Conservation (phyloP, 257 asterid genomes). For the Salvia rosmarinus region DNA sequence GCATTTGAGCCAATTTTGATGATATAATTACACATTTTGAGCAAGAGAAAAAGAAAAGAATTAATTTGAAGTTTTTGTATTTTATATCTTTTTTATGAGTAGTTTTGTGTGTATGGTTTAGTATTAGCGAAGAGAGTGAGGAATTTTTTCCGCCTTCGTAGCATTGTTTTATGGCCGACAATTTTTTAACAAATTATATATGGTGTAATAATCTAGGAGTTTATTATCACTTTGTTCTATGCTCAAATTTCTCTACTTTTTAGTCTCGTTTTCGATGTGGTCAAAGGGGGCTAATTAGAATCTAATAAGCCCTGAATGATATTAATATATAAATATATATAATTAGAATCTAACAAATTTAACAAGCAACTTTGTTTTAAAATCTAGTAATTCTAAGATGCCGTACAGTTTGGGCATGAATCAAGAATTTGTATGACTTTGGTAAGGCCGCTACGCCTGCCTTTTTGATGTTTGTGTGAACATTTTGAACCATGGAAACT, state of each 20-base stretch:
- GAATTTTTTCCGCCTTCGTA: slow-evolving; percentile 46
- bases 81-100: not conserved
- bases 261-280: slow-evolving; percentile 28
- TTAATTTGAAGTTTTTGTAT: not conserved
- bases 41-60: not conserved
- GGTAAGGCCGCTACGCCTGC: slow-evolving; percentile 27
- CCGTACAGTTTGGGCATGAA: slow-evolving; percentile 43
- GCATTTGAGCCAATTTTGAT: not conserved
- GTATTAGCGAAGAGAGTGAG: slow-evolving; percentile 46
- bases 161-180: slow-evolving; percentile 58
- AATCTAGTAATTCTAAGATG: slow-evolving; percentile 23
- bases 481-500: slow-evolving; percentile 35
- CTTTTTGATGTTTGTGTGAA: slow-evolving; percentile 35
- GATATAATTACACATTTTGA: slow-evolving; percentile 23
- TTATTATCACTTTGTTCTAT: slow-evolving; percentile 24
- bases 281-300: slow-evolving; percentile 37
- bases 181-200: slow-evolving; percentile 39
- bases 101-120: slow-evolving; percentile 3
- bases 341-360: too few species aligned
- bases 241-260: not conserved
- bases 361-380: too few species aligned
- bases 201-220: slow-evolving; percentile 31
- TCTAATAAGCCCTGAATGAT: not conserved
- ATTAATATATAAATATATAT: not conserved
- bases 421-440: slow-evolving; percentile 38